Conservation (phyloP, 2,329 filamentous ascomycete species). For the Colletotrichum abscissum region DNA sequence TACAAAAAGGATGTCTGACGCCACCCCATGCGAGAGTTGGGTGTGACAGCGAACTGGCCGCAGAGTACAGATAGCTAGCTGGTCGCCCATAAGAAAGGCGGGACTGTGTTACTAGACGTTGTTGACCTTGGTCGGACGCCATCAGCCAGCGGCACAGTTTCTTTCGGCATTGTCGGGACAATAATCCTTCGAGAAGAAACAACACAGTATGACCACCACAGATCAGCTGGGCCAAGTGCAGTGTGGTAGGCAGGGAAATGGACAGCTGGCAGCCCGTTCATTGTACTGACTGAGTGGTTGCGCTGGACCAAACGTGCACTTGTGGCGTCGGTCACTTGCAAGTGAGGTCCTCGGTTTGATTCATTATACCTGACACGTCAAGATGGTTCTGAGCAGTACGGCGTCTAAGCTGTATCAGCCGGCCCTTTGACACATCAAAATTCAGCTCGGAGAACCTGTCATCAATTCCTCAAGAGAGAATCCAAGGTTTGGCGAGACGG, state of each 20-base stretch:
- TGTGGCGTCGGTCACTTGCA: constrained; percentile 12
- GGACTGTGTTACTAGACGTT: neutral
- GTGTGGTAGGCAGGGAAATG: neutral
- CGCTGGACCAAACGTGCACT: constrained; percentile 15
- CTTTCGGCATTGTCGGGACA: constrained; percentile 12
- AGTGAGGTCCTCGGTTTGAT: constrained; percentile 6
- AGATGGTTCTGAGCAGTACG: neutral
- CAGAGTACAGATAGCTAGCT: neutral
- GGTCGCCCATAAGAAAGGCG: neutral
- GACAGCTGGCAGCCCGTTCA: neutral
- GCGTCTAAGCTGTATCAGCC: neutral
- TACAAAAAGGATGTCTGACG: neutral
- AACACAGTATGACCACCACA: neutral
- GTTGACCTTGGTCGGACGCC: neutral
- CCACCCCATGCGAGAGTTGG: constrained; percentile 15
- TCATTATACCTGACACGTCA: neutral
- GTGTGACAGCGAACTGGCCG: neutral
- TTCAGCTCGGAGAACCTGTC: neutral
- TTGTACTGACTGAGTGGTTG: neutral
- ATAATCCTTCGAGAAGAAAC: neutral
- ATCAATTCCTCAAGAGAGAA: neutral
- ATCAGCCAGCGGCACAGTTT: neutral
- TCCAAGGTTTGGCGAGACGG: constrained; percentile 16
- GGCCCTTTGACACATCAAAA: neutral
- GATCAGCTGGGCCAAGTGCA: neutral